Evolutionary conservation across 2,329 filamentous ascomycete species (phyloP).

Genomic region (Penicillium brasilianum): DNA sequence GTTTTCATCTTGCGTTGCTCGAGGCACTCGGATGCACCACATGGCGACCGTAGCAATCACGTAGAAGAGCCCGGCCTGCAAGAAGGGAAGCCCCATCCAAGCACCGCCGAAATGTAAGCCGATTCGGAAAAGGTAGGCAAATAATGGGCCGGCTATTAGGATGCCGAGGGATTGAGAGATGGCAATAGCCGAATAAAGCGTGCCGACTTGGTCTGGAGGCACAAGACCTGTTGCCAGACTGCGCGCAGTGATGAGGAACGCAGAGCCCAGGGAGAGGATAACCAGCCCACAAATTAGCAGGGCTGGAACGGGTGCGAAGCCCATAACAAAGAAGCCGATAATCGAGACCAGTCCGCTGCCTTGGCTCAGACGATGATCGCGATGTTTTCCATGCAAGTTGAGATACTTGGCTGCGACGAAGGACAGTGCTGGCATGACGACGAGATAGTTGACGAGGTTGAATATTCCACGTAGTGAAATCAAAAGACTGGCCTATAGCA

Average conservation of each 20-base stretch:
- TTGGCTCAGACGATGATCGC: conserved; percentile 32
- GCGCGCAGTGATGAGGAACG: conserved; percentile 30
- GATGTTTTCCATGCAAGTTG: conserved; percentile 25
- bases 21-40: conserved; percentile 19
- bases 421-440: conserved; percentile 31
- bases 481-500: conserved; percentile 33
- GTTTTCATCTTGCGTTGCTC: conserved; percentile 5
- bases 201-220: conserved; percentile 33
- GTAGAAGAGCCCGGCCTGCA: conserved; percentile 30
- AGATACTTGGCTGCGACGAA: conserved; percentile 24
- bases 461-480: conserved; percentile 35
- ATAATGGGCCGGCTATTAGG: conserved; percentile 34
- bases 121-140: conserved; percentile 33
- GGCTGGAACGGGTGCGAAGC: conserved; percentile 23
- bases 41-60: conserved; percentile 20
- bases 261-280: conserved; percentile 33
- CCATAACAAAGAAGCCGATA: conserved; percentile 29
- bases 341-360: conserved; percentile 25
- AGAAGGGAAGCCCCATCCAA: conserved; percentile 38
- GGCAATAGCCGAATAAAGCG: conserved; percentile 35
- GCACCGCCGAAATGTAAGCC: conserved; percentile 34
- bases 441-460: conserved; percentile 27
- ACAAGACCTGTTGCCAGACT: conserved; percentile 37
- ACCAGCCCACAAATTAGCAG: conserved; percentile 30
- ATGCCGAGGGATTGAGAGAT: conserved; percentile 30